Evolutionary conservation across 352 stramenopile genomes (phyloP), one percentile per base, ranked within the genome.

Genomic region (Pythium apleroticum): DNA sequence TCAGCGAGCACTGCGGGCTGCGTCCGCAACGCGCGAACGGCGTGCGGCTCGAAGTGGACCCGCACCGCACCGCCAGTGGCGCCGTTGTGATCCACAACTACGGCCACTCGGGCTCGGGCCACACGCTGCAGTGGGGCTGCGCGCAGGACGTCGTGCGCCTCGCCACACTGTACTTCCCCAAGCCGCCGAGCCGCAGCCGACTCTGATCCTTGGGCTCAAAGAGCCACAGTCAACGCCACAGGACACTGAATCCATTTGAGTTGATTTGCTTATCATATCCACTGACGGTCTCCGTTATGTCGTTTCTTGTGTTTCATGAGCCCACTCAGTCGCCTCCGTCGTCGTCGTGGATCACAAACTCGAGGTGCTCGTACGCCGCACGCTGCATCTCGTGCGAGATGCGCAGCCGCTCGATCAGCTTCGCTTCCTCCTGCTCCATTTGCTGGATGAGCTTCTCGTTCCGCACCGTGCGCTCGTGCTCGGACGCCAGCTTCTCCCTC

Each of bases 81-180:
- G 80, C 82, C 0, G 0, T 81, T 6, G 65, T 89, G 33, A 84
- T 91, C 69, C 80, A 91, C 72, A 91, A 89, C 71, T 91, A 91
- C 33, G 82, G 71, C 5, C 82, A 91, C 35, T 78, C 62, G 10
- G 82, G 82, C 37, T 89, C 78, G 25, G 82, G 82, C 28, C 82
- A 91, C 63, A 91, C 82, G 14, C 63, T 91, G 43, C 82, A 91
- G 48, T 88, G 82, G 78, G 82, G 80, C 0, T 91, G 82, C 50
- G 82, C 82, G 14, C 60, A 74, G 49, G 75, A 88, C 24, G 82
- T 89, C 20, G 71, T 83, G 50, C 45, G 37, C 0, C 53, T 83
- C 2, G 78, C 75, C 24, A 69, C 37, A 9, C 52, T 66, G 57
- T 72, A 71, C 35, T 56, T 67, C 14, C 48, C 33, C 2, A 25